phyloP scores from a whole-genome alignment of 306 rosid species.

The Cicer yamashitae region DNA sequence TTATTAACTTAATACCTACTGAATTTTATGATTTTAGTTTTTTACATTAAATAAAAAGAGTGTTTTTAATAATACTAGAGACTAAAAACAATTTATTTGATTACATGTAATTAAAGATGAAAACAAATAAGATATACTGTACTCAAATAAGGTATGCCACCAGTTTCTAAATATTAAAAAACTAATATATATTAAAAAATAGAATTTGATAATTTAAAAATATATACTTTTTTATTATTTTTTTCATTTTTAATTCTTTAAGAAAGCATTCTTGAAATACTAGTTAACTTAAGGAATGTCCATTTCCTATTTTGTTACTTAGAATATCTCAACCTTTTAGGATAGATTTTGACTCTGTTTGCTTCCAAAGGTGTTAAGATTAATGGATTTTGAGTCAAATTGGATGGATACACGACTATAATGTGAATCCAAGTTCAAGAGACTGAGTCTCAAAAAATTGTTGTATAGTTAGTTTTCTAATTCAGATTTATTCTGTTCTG shows the following conservation, averaged over 20 bases:
- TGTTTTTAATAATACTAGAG: not conserved
- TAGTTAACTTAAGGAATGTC: not conserved
- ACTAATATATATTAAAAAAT: too few species aligned
- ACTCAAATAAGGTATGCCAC: too few species aligned
- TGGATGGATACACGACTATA: not conserved
- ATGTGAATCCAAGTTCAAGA: not conserved
- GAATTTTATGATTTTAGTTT: not conserved
- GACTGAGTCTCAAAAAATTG: not conserved
- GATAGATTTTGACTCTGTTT: conserved; percentile 23
- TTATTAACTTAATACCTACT: not conserved
- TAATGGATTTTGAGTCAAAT: conserved; percentile 31
- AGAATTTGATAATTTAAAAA: too few species aligned
- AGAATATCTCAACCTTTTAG: not conserved
- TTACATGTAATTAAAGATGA: too few species aligned
- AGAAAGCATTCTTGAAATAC: not conserved
- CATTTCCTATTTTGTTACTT: not conserved
- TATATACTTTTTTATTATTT: too few species aligned
- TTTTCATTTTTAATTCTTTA: not conserved
- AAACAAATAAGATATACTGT: too few species aligned
- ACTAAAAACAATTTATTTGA: too few species aligned
- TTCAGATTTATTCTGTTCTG: not conserved
- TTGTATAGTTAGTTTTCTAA: not conserved
- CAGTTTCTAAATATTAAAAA: too few species aligned
- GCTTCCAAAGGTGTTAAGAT: conserved; percentile 3
- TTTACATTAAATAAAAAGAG: not conserved